phyloP scores from a whole-genome alignment of 345 rosid genomes.

The Fremontodendron californicum region DNA sequence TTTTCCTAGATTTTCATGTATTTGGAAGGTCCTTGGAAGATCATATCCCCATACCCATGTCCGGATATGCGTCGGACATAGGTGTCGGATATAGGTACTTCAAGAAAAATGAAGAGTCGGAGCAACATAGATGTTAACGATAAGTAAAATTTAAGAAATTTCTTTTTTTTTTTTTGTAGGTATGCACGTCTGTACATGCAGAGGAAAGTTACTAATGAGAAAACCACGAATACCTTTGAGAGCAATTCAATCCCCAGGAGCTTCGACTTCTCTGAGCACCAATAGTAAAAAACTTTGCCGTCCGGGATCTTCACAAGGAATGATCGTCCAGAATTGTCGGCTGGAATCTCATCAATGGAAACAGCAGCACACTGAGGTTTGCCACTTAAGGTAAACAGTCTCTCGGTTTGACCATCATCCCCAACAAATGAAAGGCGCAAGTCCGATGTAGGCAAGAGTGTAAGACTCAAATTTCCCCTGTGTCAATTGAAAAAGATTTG shows the following conservation, averaged over 20 bases:
- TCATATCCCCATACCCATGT: no score
- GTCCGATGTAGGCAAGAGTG: slow-evolving; percentile 74
- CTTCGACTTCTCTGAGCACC: slow-evolving; percentile 96
- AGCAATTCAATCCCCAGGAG: slow-evolving; percentile 83
- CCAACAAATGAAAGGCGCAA: slow-evolving; percentile 74
- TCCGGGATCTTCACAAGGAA: slow-evolving; percentile 57
- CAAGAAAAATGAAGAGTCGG: no score
- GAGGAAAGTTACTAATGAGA: neutral
- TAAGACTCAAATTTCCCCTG: slow-evolving; percentile 89
- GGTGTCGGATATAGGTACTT: no score
- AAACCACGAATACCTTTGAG: slow-evolving; percentile 53
- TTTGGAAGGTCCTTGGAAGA: no score
- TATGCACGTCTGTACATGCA: neutral
- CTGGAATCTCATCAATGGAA: slow-evolving; percentile 55
- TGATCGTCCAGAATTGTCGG: slow-evolving; percentile 82
- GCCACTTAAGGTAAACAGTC: slow-evolving; percentile 55
- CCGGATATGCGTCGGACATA: no score
- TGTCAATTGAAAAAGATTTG: slow-evolving; percentile 5
- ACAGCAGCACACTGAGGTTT: slow-evolving; percentile 46
- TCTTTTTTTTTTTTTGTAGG: neutral
- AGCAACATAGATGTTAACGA: no score
- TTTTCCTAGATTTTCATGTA: no score
- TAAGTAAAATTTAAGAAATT: neutral
- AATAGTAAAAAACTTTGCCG: slow-evolving; percentile 56
- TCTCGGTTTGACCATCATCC: slow-evolving; percentile 75